Base-by-base conservation (phyloP, 2,329 filamentous ascomycete genomes). In the Leptographium galeiforme region DNA sequence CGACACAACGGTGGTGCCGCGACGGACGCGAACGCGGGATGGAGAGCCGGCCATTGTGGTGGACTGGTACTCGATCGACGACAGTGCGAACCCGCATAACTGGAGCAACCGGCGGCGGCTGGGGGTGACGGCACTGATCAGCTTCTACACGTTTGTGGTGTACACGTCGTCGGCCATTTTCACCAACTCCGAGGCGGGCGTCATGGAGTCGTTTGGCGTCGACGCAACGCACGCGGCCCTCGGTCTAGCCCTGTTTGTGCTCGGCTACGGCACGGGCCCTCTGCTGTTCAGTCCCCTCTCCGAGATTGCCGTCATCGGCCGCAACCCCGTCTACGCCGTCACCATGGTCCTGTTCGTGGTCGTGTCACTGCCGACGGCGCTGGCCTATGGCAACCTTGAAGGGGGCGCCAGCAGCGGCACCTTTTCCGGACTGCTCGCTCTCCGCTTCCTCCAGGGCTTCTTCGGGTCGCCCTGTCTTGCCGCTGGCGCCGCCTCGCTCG, bases 391-490 rank as follows among this genome's bases (percentile, higher is more conserved):
- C 43, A 57, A 56, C 45, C 45, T 55, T 45, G 18, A 46, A 10
- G 50, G 48, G 40, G 54, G 53, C 45, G 39, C 53, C 53, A 11
- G 38, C 50, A 54, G 56, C 57, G 55, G 57, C 51, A 81, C 76
- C 58, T 79, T 83, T 56, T 69, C 69, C 48, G 76, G 77, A 1
- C 68, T 88, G 2, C 67, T 87, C 36, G 72, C 85, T n/a, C 70
- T 85, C 41, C 77, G 84, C n/a, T 87, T 87, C 67, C 76, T 87
- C 51, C 77, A 78, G 25, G 81, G 81, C 41, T 67, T 76, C 8
- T 83, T 83, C 59, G 82, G 79, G 6, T 78, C 78, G 0, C 79
- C 79, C 0, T 77, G 80, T 1, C 65, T 85, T 56, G 81, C 79
- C 8, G 83, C 83, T 58, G 74, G 77, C 1, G 79, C 79, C 4